These are phyloP conservation scores for Glycine latifolia DNA, from an alignment of 306 rosid genomes.

Conservation along the genomic window DNA sequence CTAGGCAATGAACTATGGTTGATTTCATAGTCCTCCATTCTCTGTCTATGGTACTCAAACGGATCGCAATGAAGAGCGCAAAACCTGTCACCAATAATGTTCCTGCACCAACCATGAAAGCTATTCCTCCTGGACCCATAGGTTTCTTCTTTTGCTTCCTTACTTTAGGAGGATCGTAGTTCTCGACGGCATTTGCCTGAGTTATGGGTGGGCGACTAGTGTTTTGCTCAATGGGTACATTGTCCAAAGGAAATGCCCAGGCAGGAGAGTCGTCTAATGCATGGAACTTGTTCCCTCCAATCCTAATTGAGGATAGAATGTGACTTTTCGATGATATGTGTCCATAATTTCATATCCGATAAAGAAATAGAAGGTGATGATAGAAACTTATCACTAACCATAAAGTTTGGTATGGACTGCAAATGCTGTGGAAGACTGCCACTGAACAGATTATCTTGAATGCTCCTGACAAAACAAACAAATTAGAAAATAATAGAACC, in stretches of 20 bases:
- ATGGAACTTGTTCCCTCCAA: conserved; percentile 81
- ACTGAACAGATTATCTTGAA: conserved; percentile 83
- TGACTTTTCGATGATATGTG: conserved; percentile 21
- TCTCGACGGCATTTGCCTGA: conserved; percentile 80
- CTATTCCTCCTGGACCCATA: conserved; percentile 77
- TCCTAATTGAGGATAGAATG: conserved; percentile 56
- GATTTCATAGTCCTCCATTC: conserved; percentile 50
- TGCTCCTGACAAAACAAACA: conserved; percentile 64
- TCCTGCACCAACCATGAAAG: conserved; percentile 73
- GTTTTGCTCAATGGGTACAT: conserved; percentile 55
- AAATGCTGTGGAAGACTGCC: conserved; percentile 86
- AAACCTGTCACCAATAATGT: conserved; percentile 70
- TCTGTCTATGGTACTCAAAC: conserved; percentile 53
- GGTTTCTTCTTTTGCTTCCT: conserved; percentile 60
- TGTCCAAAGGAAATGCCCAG: conserved; percentile 78
- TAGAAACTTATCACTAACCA: conserved; percentile 59
- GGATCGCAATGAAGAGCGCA: conserved; percentile 63
- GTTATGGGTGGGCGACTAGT: conserved; percentile 71
- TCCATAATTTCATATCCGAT: conserved; percentile 13
- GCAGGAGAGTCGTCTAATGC: conserved; percentile 69
- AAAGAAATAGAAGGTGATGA: conserved; percentile 16
- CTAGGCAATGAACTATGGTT: conserved; percentile 50
- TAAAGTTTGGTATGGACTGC: conserved; percentile 81
- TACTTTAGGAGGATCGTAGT: conserved; percentile 53
- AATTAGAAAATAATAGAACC: conserved; percentile 34